A percentile compares a stretch with the other conserved stretches of the same genome.
Conservation (phyloP, 1,284 basidiomycete genomes). For the Coriolopsis trogii region DNA sequence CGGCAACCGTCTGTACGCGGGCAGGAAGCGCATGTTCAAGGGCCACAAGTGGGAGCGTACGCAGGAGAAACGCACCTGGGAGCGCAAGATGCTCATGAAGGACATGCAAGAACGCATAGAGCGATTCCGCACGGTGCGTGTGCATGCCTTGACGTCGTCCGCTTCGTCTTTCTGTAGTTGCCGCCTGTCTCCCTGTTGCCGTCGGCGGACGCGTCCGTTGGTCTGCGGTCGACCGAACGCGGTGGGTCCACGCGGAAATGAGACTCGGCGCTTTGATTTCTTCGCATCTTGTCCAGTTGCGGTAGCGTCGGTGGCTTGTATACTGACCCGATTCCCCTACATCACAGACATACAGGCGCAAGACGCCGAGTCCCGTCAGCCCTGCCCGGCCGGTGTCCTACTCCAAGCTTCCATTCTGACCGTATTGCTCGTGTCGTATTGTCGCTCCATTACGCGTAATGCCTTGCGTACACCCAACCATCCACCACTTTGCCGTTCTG, state of each 20-base stretch:
- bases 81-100: constrained; percentile 58
- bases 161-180: background rate
- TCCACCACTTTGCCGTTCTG: background rate
- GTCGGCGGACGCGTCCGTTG: background rate
- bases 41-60: constrained; percentile 80
- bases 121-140: constrained; percentile 64
- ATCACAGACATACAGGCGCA: constrained; percentile 26
- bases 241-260: background rate
- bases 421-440: constrained; percentile 6
- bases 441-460: constrained; percentile 1
- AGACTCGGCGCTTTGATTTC: constrained; percentile 6
- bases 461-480: constrained; percentile 1
- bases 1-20: constrained; percentile 68
- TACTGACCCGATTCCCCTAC: background rate
- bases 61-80: constrained; percentile 45
- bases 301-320: background rate
- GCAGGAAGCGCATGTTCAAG: constrained; percentile 83
- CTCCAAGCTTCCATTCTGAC: constrained; percentile 31
- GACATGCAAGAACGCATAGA: constrained; percentile 67
- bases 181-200: constrained; percentile 2
- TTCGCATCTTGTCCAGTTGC: no score
- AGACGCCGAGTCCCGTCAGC: constrained; percentile 28
- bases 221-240: background rate
- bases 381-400: constrained; percentile 23
- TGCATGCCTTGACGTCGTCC: no score